Conservation (phyloP, 2,329 filamentous ascomycete genomes). For the Byssoonygena ceratinophila region DNA sequence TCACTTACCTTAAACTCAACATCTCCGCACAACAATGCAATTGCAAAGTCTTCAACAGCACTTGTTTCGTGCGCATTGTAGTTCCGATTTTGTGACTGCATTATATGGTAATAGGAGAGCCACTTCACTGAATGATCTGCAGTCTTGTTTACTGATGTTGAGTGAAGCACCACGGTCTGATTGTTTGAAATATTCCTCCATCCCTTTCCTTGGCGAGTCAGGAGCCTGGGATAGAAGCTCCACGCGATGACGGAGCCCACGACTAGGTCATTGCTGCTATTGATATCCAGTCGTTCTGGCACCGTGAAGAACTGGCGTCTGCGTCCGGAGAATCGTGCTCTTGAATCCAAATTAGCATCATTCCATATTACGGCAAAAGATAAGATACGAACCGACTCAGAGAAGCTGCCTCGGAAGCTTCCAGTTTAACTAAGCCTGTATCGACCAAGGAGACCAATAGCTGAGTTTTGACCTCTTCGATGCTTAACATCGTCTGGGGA, state of each 20-base stretch:
- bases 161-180: constrained; percentile 76
- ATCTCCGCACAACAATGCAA: constrained; percentile 78
- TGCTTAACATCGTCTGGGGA: constrained; percentile 76
- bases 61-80: constrained; percentile 88
- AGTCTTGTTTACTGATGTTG: constrained; percentile 76
- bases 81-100: constrained; percentile 70
- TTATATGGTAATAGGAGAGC: constrained; percentile 93
- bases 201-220: constrained; percentile 73
- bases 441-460: constrained; percentile 76
- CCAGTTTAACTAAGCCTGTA: constrained; percentile 68
- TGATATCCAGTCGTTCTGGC: constrained; percentile 60
- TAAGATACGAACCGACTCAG: constrained; percentile 49
- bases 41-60: constrained; percentile 66
- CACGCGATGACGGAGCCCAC: constrained; percentile 76
- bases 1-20: constrained; percentile 65
- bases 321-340: constrained; percentile 52
- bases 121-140: constrained; percentile 51
- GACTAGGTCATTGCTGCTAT: constrained; percentile 70
- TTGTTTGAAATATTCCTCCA: constrained; percentile 90
- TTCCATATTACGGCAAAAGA: constrained; percentile 3
- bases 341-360: constrained; percentile 17
- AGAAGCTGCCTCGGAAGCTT: constrained; percentile 57
- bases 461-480: constrained; percentile 92
- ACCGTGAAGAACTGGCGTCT: constrained; percentile 73
- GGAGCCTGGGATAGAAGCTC: constrained; percentile 90